These are phyloP conservation scores for Coemansia sp. DNA, from an alignment of 192 early-diverging fungal species.

Conservation along the genomic window DNA sequence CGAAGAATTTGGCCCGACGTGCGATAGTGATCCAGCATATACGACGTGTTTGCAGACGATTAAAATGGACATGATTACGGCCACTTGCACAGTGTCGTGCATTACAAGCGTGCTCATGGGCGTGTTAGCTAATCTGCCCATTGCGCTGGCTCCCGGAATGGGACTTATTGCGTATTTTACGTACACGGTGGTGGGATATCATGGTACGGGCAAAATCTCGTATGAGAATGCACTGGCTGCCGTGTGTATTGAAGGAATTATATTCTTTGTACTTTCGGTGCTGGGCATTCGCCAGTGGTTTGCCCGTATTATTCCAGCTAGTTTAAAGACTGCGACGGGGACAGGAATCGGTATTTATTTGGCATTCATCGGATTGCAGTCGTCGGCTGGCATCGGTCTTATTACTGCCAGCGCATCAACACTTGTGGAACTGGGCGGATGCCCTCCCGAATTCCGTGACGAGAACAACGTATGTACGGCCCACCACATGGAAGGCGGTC, in stretches of 20 bases:
- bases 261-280: constrained; percentile 74
- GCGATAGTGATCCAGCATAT: constrained; percentile 62
- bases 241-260: constrained; percentile 78
- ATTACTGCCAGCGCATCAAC: constrained; percentile 64
- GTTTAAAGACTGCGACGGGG: constrained; percentile 72
- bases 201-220: constrained; percentile 72
- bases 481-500: constrained; percentile 64
- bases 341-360: constrained; percentile 79
- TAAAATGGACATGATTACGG: constrained; percentile 72
- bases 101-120: constrained; percentile 70
- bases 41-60: constrained; percentile 61
- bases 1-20: constrained; percentile 56
- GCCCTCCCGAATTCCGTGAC: constrained; percentile 58
- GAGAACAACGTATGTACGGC: constrained; percentile 59
- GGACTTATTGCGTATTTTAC: constrained; percentile 83
- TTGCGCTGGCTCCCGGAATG: constrained; percentile 82
- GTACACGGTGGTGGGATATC: constrained; percentile 80
- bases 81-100: constrained; percentile 66
- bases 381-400: constrained; percentile 78
- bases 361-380: constrained; percentile 76
- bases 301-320: constrained; percentile 68
- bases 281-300: constrained; percentile 81
- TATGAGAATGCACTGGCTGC: constrained; percentile 70
- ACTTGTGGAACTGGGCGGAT: constrained; percentile 72
- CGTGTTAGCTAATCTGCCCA: constrained; percentile 69